Conservation (phyloP, 345 rosid genomes). For the Sonneratia caseolaris region DNA sequence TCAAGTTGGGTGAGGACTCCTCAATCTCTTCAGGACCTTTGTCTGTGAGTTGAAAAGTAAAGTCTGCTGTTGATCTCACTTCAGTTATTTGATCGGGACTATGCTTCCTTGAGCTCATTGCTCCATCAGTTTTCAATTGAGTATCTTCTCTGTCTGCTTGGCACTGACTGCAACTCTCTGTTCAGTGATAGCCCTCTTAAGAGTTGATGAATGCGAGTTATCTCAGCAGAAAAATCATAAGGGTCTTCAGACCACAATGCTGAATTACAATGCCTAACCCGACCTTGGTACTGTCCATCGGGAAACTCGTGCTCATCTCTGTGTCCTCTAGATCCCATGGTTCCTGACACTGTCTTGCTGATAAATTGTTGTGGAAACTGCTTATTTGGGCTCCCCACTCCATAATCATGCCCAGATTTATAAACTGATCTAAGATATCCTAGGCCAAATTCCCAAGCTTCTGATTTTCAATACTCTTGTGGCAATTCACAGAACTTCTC, state of each 20-base stretch:
- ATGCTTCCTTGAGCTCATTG: neutral
- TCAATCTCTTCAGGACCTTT: too few species aligned
- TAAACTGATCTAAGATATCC: neutral
- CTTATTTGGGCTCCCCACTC: neutral
- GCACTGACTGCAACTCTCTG: neutral
- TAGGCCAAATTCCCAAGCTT: neutral
- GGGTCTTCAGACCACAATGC: neutral
- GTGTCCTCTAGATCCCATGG: neutral
- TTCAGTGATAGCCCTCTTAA: neutral
- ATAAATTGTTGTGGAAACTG: neutral
- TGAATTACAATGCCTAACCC: neutral
- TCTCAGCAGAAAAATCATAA: slow-evolving; percentile 2
- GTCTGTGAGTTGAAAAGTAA: too few species aligned
- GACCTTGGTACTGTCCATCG: neutral
- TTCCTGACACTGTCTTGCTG: neutral
- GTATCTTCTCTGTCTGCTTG: neutral
- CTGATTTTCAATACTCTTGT: neutral
- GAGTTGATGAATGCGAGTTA: neutral
- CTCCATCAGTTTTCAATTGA: neutral
- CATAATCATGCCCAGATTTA: neutral
- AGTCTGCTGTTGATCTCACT: too few species aligned
- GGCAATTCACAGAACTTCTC: neutral
- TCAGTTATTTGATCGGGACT: neutral
- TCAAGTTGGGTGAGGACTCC: too few species aligned
- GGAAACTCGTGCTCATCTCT: neutral